Conservation (phyloP, 352 stramenopile species). For the Phytophthora pinifolia region DNA sequence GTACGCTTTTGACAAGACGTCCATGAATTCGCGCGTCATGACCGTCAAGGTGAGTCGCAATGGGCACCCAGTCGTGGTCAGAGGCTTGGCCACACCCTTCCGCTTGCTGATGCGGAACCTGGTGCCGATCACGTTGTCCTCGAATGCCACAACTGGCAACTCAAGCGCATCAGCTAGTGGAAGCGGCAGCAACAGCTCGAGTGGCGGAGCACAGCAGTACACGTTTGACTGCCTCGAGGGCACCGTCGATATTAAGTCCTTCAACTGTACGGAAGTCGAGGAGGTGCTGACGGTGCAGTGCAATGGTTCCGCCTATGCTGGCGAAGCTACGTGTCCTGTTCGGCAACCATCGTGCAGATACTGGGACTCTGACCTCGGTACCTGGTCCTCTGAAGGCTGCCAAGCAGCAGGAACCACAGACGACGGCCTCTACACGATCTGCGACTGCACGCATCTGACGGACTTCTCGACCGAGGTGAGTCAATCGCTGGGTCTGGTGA, state of each 20-base stretch:
- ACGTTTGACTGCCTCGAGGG: conserved; percentile 49
- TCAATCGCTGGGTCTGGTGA: conserved; percentile 56
- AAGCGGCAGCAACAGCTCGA: conserved; percentile 12
- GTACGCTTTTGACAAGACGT: conserved; percentile 50
- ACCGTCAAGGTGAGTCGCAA: conserved; percentile 52
- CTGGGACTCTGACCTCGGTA: conserved; percentile 43
- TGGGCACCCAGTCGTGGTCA: conserved; percentile 36
- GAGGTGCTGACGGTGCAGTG: conserved; percentile 41
- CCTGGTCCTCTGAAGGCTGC: conserved; percentile 67
- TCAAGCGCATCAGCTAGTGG: conserved; percentile 4
- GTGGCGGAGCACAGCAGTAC: conserved; percentile 24
- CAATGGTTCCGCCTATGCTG: conserved; percentile 55
- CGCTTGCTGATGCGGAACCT: conserved; percentile 58
- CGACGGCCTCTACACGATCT: conserved; percentile 72
- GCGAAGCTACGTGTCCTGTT: conserved; percentile 51
- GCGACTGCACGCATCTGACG: conserved; percentile 71
- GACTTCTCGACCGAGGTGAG: conserved; percentile 71
- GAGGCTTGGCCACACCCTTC: conserved; percentile 41
- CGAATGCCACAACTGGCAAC: conserved; percentile 7
- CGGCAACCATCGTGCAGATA: conserved; percentile 55
- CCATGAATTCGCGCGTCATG: conserved; percentile 60
- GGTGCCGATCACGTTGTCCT: conserved; percentile 22
- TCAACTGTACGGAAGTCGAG: conserved; percentile 50
- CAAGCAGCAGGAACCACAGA: conserved; percentile 47
- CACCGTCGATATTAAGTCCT: conserved; percentile 52